Percentiles rank a stretch among this genome's conserved stretches.
phyloP scores from a whole-genome alignment of 345 rosid species.

The Carallia brachiata region DNA sequence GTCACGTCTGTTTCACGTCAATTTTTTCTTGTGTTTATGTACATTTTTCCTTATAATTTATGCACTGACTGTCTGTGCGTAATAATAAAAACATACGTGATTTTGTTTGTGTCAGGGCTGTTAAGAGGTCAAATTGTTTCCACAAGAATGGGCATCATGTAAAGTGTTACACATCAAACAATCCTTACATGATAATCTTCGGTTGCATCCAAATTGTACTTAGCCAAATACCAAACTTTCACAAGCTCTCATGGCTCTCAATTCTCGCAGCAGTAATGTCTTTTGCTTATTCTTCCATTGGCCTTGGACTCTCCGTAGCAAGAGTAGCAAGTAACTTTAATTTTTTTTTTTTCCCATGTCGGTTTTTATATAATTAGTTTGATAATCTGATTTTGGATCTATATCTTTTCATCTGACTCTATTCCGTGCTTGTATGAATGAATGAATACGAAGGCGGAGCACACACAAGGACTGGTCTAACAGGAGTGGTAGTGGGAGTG shows the following conservation, averaged over 20 bases:
- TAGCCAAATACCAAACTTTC: constrained; percentile 88
- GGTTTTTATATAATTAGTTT: neutral
- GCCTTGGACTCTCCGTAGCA: constrained; percentile 77
- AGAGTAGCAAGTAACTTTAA: constrained; percentile 34
- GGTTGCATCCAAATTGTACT: constrained; percentile 64
- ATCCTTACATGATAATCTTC: constrained; percentile 66
- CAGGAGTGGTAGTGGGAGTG: constrained; percentile 62
- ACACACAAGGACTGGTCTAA: constrained; percentile 46
- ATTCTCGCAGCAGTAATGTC: constrained; percentile 86
- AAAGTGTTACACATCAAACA: constrained; percentile 55
- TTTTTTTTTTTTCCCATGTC: no score
- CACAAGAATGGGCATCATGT: constrained; percentile 64
- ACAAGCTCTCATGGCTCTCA: constrained; percentile 88
- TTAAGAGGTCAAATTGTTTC: constrained; percentile 72
- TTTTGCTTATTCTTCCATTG: constrained; percentile 72
- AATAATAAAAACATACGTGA: neutral
- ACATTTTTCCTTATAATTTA: no score
- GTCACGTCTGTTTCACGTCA: no score
- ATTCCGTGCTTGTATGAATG: no score
- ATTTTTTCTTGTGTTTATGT: no score
- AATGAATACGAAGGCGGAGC: constrained; percentile 25
- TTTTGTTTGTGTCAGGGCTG: constrained; percentile 46
- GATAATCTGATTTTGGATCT: neutral
- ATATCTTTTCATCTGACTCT: no score
- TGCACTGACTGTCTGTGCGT: neutral